Percentiles rank a stretch among this genome's conserved stretches.
These are phyloP conservation scores for Blastocystis sp. DNA, from an alignment of 352 stramenopile species.

Conservation along the genomic window DNA sequence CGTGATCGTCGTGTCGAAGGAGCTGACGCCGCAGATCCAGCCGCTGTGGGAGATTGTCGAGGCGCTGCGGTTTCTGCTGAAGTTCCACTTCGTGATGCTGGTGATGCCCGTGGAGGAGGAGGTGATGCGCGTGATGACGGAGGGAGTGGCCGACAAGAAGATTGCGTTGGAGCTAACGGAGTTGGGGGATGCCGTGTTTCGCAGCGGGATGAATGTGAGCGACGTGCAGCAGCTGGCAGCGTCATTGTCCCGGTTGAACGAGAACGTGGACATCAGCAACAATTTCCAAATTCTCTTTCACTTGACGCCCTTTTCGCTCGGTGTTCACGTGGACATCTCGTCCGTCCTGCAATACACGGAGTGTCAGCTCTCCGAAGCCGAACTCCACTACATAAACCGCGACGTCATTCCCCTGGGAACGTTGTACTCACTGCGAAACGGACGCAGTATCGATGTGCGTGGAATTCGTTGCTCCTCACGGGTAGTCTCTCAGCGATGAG, in stretches of 20 bases:
- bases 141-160: not conserved
- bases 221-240: conserved; percentile 18
- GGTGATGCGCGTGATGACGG: not conserved
- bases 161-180: not conserved
- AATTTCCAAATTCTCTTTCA: conserved; percentile 32
- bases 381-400: conserved; percentile 17
- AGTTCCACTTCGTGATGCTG: not conserved
- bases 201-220: conserved; percentile 2
- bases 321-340: not conserved
- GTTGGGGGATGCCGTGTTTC: conserved; percentile 16
- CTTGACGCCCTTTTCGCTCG: conserved; percentile 3
- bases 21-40: not conserved
- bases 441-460: not conserved
- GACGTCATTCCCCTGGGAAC: conserved; percentile 1
- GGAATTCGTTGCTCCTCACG: not conserved
- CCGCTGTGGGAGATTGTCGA: not conserved
- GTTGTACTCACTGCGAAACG: conserved; percentile 9
- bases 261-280: conserved; percentile 45
- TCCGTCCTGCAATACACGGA: conserved; percentile 33
- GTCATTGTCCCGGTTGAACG: conserved; percentile 22
- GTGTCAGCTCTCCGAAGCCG: conserved; percentile 29
- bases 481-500: not conserved
- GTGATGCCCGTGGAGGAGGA: not conserved
- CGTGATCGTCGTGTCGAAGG: not conserved
- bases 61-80: not conserved